phyloP scores from a whole-genome alignment of 148 eudicot species.

The Camellia granthamiana region DNA sequence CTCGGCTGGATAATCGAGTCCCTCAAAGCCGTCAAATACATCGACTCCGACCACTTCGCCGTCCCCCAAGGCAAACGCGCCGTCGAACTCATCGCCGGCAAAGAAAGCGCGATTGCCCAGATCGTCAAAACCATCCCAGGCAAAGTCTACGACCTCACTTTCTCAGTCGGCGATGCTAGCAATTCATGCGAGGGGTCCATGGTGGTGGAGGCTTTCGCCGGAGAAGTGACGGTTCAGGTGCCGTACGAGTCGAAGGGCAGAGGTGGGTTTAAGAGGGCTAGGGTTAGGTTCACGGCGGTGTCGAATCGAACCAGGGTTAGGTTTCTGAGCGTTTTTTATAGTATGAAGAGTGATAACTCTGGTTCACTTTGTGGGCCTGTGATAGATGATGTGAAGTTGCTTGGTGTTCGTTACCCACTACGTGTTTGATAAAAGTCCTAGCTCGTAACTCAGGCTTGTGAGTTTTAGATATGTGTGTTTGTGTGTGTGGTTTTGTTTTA shows the following conservation, averaged over 20 bases:
- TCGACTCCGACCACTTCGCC: background rate
- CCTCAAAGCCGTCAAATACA: background rate
- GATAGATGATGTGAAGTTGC: conserved; percentile 39
- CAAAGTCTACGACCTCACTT: background rate
- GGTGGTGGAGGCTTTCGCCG: background rate
- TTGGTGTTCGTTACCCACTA: conserved; percentile 20
- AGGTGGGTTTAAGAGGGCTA: conserved; percentile 34
- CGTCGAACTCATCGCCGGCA: background rate
- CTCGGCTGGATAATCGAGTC: background rate
- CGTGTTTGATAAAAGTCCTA: conserved; percentile 1
- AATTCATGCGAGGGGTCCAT: background rate
- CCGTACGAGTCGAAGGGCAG: conserved; percentile 27
- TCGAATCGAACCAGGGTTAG: conserved; percentile 22
- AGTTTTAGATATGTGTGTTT: no score
- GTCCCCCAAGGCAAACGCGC: background rate
- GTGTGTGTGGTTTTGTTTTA: no score
- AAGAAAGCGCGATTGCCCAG: background rate
- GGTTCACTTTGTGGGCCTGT: conserved; percentile 55
- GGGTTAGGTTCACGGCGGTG: conserved; percentile 29
- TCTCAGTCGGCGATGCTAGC: background rate
- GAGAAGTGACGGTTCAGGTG: background rate
- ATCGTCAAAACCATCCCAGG: background rate
- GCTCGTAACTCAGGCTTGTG: no score
- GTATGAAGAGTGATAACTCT: conserved; percentile 38
- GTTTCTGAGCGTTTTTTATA: conserved; percentile 38